phyloP scores from a whole-genome alignment of 768 basidiomycete genomes.

The Leccinum rimulosum region DNA sequence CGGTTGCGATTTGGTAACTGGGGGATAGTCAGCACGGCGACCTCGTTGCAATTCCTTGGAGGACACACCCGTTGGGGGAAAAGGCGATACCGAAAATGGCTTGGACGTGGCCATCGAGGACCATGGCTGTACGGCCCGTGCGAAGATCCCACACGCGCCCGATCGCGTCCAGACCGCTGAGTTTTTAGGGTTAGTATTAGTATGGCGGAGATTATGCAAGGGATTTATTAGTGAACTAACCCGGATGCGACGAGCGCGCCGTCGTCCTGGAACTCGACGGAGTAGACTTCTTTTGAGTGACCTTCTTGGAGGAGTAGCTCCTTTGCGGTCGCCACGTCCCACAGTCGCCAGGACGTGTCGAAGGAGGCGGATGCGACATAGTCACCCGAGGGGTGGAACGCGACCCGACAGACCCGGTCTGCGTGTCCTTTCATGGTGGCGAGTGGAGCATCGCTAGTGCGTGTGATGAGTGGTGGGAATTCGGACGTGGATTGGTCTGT shows the following conservation, averaged over 20 bases:
- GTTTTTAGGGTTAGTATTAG: conserved; percentile 1
- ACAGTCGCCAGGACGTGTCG: conserved; percentile 95
- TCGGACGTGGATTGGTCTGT: background rate
- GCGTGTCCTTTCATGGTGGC: conserved; percentile 85
- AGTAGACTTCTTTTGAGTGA: conserved; percentile 94
- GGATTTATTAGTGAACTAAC: conserved; percentile 41
- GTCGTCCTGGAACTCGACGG: conserved; percentile 94
- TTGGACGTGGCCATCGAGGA: conserved; percentile 94
- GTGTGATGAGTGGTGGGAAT: conserved; percentile 5
- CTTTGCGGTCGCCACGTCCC: conserved; percentile 83
- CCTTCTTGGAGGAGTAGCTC: conserved; percentile 93
- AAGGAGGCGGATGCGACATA: conserved; percentile 95
- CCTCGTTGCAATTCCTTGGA: background rate
- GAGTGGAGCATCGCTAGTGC: conserved; percentile 75
- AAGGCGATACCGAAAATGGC: conserved; percentile 89
- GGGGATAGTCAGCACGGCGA: conserved; percentile 12
- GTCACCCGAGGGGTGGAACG: conserved; percentile 93
- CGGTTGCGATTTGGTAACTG: conserved; percentile 97
- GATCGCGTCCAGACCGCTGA: conserved; percentile 92
- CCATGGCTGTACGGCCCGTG: conserved; percentile 95
- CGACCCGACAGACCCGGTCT: conserved; percentile 88
- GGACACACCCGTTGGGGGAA: conserved; percentile 88
- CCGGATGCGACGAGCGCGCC: conserved; percentile 92
- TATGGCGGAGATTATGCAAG: background rate
- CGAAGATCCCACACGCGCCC: conserved; percentile 97